Evolutionary conservation across 2,329 filamentous ascomycete genomes (phyloP), one percentile per base, ranked within the genome.

Genomic region (Ambrosiella xylebori): DNA sequence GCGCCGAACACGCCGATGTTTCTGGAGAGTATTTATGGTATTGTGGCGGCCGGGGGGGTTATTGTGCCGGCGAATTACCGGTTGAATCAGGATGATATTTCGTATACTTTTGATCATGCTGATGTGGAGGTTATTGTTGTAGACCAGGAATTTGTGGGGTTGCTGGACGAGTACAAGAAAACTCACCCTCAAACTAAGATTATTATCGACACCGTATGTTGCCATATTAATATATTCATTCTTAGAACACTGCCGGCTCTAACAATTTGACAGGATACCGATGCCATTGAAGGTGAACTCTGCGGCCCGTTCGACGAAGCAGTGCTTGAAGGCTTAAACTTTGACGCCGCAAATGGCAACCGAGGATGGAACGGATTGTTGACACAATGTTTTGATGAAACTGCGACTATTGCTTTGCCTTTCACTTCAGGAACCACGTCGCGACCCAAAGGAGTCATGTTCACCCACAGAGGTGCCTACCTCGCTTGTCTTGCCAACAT

Each of bases 361-460:
- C 77, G 79, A 54, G 88, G 87, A 19, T 98, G 93, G 91, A 76
- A 75, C 12, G 86, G 80, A 0, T 76, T 97, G 27, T 77, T 86
- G 61, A 76, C 80, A 1, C 83, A 89, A 63, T 78, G 79, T 2
- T 72, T 76, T 1, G 77, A 88, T 64, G 93, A 98, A 68, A 85
- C 95, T 63, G 82, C 81, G 61, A 78, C 88, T 64, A 78, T 97
- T 61, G 88, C 90, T 2, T 81, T 98, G 58, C 88, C 91, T 1
- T 97, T 97, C 68, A 98, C 93, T 0, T 93, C 86, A 36, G 91
- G 91, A 3, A 97, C 93, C 0, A 97, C 93, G 0, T 89, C 90
- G 0, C 76, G 79, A 37, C 93, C 93, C 1, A 97, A 98, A 69
- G 93, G 93, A 4, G 91, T 96, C 2, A 82, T 95, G 58, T 96